Conservation (phyloP, 805 yeast genomes). For the Saturnispora sanitii region DNA sequence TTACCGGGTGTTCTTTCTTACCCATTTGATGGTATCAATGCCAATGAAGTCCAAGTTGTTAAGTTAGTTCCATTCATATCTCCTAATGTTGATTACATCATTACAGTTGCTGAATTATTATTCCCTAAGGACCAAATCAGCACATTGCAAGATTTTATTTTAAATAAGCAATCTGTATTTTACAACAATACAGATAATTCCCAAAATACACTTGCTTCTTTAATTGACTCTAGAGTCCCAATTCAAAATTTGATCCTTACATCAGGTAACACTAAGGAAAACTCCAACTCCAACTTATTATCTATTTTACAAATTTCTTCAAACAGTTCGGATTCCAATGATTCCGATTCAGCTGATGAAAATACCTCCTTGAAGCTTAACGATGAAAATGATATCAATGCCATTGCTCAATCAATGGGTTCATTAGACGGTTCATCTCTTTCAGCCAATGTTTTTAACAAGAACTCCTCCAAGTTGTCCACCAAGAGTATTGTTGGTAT, state of each 20-base stretch:
- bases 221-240: slow-evolving; percentile 68
- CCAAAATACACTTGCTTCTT: slow-evolving; percentile 45
- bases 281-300: neutral
- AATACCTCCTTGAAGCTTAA: too few relatives aligned
- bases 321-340: slow-evolving; percentile 9
- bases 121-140: slow-evolving; percentile 51
- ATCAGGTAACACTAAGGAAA: slow-evolving; percentile 7
- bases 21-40: slow-evolving; percentile 38
- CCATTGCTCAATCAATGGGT: slow-evolving; percentile 15
- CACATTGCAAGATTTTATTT: slow-evolving; percentile 40
- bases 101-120: slow-evolving; percentile 82
- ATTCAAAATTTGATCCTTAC: slow-evolving; percentile 33
- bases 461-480: neutral
- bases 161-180: slow-evolving; percentile 43
- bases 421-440: slow-evolving; percentile 21
- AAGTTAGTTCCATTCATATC: slow-evolving; percentile 71
- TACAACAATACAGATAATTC: slow-evolving; percentile 52
- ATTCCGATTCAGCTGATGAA: slow-evolving; percentile 4
- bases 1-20: slow-evolving; percentile 62
- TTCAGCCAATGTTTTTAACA: slow-evolving; percentile 11
- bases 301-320: slow-evolving; percentile 3
- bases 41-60: slow-evolving; percentile 42
- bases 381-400: neutral
- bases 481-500: slow-evolving; percentile 36
- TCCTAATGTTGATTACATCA: slow-evolving; percentile 47